These are phyloP conservation scores for Backusella tuberculispora DNA, from an alignment of 192 early-diverging fungal genomes.

Conservation along the genomic window DNA sequence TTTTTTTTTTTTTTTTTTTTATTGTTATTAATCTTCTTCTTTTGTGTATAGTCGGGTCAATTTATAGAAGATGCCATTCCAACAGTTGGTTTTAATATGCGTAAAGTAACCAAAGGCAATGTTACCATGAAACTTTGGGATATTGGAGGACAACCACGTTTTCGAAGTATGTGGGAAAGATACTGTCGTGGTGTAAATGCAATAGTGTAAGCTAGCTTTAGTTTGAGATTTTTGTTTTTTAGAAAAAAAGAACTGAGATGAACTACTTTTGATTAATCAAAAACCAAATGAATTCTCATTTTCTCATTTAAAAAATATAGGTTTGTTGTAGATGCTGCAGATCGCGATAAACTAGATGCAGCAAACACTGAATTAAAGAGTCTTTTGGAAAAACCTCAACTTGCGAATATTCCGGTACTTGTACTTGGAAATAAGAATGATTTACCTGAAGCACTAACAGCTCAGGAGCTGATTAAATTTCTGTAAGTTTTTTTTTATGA, in stretches of 20 bases:
- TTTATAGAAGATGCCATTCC: slow-evolving; percentile 92
- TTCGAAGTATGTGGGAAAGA: slow-evolving; percentile 96
- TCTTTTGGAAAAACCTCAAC: slow-evolving; percentile 91
- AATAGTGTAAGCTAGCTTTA: slow-evolving; percentile 76
- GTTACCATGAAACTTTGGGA: slow-evolving; percentile 99
- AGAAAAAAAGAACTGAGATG: background rate
- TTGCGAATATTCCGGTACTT: slow-evolving; percentile 93
- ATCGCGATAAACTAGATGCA: slow-evolving; percentile 90
- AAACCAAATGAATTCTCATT: background rate
- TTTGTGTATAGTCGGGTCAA: slow-evolving; percentile 62
- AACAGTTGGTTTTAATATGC: slow-evolving; percentile 99
- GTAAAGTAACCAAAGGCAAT: slow-evolving; percentile 89
- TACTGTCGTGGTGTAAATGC: slow-evolving; percentile 94
- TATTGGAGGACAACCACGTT: slow-evolving; percentile 96
- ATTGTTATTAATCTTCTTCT: background rate
- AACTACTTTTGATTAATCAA: background rate
- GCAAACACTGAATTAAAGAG: slow-evolving; percentile 90
- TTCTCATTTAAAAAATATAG: slow-evolving; percentile 44
- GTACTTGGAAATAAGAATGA: slow-evolving; percentile 99
- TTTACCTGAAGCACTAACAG: slow-evolving; percentile 82
- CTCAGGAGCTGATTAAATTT: slow-evolving; percentile 88
- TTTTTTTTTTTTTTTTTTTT: background rate
- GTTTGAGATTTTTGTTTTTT: background rate
- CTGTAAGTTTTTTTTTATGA: slow-evolving; percentile 59
- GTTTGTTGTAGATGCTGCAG: slow-evolving; percentile 97